A percentile compares a stretch with the other conserved stretches of the same genome.
These are phyloP conservation scores for Starmerella roubikii DNA, from an alignment of 805 yeast genomes.

Conservation along the genomic window DNA sequence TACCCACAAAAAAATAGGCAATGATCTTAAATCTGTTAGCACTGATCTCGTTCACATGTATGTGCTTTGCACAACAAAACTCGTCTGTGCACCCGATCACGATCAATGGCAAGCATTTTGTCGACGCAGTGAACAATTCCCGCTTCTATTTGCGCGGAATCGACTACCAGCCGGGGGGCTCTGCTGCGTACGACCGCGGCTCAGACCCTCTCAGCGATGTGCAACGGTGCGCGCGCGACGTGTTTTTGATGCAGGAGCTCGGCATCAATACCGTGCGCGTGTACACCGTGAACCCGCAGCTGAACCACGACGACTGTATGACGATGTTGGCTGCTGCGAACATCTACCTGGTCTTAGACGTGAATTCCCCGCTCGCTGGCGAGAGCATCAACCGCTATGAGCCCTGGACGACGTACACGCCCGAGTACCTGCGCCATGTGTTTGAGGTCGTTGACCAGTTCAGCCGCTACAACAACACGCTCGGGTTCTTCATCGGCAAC, in stretches of 20 bases:
- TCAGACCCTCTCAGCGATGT: slow-evolving; percentile 69
- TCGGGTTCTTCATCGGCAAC: slow-evolving; percentile 86
- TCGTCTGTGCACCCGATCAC: slow-evolving; percentile 47
- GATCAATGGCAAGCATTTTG: slow-evolving; percentile 56
- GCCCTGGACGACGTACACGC: slow-evolving; percentile 81
- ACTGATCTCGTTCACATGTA: too few relatives aligned
- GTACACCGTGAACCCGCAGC: slow-evolving; percentile 69
- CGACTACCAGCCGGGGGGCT: slow-evolving; percentile 94
- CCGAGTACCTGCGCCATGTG: slow-evolving; percentile 56
- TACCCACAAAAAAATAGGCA: too few relatives aligned
- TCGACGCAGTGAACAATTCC: slow-evolving; percentile 57
- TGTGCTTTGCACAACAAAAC: background rate
- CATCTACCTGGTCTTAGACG: slow-evolving; percentile 80
- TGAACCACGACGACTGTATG: slow-evolving; percentile 85
- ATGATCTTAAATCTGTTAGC: too few relatives aligned
- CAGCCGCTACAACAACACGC: slow-evolving; percentile 70
- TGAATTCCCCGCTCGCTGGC: slow-evolving; percentile 67
- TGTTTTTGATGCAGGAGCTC: slow-evolving; percentile 62
- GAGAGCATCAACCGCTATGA: slow-evolving; percentile 82
- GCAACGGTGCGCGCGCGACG: slow-evolving; percentile 65
- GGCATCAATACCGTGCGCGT: slow-evolving; percentile 81
- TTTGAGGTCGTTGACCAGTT: slow-evolving; percentile 71
- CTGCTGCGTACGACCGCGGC: slow-evolving; percentile 45
- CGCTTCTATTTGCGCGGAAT: slow-evolving; percentile 74
- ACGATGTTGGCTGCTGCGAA: slow-evolving; percentile 81